These are phyloP conservation scores for Fremontodendron californicum DNA, from an alignment of 345 rosid species.

Conservation along the genomic window DNA sequence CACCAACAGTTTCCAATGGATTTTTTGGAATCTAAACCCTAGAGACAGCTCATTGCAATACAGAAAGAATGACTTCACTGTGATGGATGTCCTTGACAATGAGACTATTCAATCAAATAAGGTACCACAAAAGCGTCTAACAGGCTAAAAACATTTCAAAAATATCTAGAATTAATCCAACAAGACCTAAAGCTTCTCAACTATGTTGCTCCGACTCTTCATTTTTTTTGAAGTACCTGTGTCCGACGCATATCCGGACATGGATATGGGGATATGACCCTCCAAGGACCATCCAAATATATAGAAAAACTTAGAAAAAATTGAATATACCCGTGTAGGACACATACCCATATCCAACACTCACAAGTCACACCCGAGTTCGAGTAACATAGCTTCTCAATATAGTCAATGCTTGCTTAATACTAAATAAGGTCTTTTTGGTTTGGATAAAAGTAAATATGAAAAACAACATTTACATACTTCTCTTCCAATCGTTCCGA, in stretches of 20 bases:
- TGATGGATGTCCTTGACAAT: background rate
- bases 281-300: too few relatives aligned
- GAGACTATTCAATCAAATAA: background rate
- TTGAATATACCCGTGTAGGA: too few relatives aligned
- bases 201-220: too few relatives aligned
- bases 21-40: background rate
- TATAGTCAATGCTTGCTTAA: background rate
- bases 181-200: background rate
- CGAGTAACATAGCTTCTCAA: too few relatives aligned
- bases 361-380: too few relatives aligned
- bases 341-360: too few relatives aligned
- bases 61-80: background rate
- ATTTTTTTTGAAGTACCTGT: too few relatives aligned
- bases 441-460: background rate
- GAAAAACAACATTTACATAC: background rate
- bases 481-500: slow-evolving; percentile 4
- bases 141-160: background rate
- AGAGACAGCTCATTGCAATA: background rate
- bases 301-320: too few relatives aligned
- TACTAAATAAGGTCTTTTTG: background rate
- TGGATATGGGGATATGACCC: too few relatives aligned
- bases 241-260: too few relatives aligned
- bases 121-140: background rate
- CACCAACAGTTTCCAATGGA: background rate
- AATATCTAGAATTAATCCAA: background rate